Base-by-base conservation (phyloP, 177 flowering plant genomes). In the Vitis hybrid region DNA sequence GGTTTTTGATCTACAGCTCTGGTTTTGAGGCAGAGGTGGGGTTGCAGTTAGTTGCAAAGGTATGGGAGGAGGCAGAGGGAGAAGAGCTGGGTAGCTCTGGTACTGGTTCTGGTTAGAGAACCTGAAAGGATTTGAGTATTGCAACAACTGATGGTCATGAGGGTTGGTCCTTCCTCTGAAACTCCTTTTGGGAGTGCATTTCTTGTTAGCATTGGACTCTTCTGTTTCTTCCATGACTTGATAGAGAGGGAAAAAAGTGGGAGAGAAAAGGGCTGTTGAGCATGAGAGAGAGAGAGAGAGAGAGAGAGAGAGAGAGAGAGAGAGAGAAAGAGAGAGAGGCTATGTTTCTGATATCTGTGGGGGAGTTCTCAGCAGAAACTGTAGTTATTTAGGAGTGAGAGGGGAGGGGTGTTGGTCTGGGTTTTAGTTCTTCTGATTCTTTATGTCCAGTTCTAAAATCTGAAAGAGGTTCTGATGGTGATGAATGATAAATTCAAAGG, bases 11-110 rank as follows among this genome's bases (percentile, higher is more conserved):
- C 64, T 72, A 21, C 74, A 78, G 75, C 45, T 74, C 14, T 85
- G 86, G 83, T 75, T 78, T 55, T 77, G 90, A 76, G 75, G 85
- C 30, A 80, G 57, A 62, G 80, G 80, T 6, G 84, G 87, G 58
- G 81, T 9, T n/a, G 72, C 45, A 64, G 85, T 62, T 10, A 83
- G 70, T 13, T 78, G 90, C 51, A 84, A 79, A 68, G 85, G 91
- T 56, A 78, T 54, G 4, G 76, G 77, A 48, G 86, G 78, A 73
- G 91, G 92, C 18, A 84, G 78, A 75, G 91, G 97, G 79, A 91
- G 90, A 72, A 88, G 83, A 63, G 86, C 85, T 65, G 89, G 91
- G 80, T 69, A 82, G 50, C 67, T 63, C 34, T 76, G 89, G 75
- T 70, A 82, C 45, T 76, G 83, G 65, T 80, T 83, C 34, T 82